Evolutionary conservation across 352 stramenopile genomes (phyloP), one percentile per base, ranked within the genome.

Genomic region (Phytophthora nicotianae): DNA sequence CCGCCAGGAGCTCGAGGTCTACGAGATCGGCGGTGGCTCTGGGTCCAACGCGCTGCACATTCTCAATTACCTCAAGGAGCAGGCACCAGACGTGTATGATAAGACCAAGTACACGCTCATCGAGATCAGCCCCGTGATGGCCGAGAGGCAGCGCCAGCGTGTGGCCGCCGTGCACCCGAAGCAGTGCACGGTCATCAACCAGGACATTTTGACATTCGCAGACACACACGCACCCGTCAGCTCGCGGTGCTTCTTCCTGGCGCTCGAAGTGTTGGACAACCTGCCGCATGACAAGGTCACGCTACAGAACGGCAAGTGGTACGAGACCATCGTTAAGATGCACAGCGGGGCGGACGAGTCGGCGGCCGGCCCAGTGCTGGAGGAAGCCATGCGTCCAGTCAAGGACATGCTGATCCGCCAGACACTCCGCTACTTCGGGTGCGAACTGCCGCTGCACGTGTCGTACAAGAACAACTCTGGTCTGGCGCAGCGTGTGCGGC

Each of bases 251-350:
- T 92, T 92, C 51, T 90, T 96, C 40, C 26, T 96, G 17, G 88
- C 85, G 1, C 87, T 97, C 55, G 90, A 97, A 51, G 88, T 97
- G 50, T 77, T 97, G 7, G 90, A 97, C 72, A 97, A 97, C 64
- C 59, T 97, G 27, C 90, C 89, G 33, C 90, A 97, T 57, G 90
- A 97, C 77, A 97, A 97, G 65, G 83, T 97, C 11, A 57, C 65
- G 29, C 64, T 91, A n/a, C 56, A 73, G n/a, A 77, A 81, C 41
- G 83, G 83, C 68, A 86, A 91, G 62, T 95, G 86, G 86, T 80
- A 72, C 64, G 83, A 95, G 63, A 90, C 83, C 5, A 50, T 88
- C 20, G 73, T 95, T 20, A 74, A 77, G 33, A 65, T 76, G 14
- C 38, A 67, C 14, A 47, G 5, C 13, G 14, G 2, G 11, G n/a